Evolutionary conservation across 2,329 filamentous ascomycete genomes (phyloP), one percentile per base, ranked within the genome.

Genomic region (Claviceps fusiformis): DNA sequence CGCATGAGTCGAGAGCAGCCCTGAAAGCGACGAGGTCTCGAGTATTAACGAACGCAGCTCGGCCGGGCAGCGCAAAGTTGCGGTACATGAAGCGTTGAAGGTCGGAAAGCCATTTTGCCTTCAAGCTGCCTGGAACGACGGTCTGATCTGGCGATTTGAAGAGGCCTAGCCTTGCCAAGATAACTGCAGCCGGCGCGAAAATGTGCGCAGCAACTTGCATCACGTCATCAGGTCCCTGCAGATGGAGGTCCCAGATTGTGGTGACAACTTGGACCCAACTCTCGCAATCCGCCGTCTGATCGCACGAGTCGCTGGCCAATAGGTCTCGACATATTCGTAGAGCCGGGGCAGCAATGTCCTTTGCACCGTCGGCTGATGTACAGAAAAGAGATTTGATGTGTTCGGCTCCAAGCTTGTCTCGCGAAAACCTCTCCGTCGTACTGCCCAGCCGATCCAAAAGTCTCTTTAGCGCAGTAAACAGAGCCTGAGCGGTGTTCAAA

Each of bases 351-450:
- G 75, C 65, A 5, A 80, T 65, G 3, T 68, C 65, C 15, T 75
- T 69, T 7, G 73, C 71, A 19, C 81, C 79, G 9, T 69, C 58
- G 0, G 74, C 73, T 1, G 78, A 69, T 0, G 71, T 71, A 54
- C 71, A 75, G 62, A 83, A 82, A 7, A 82, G 68, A 4, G 79
- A 78, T 59, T 75, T 77, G 61, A 82, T 73, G 58, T 82, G 79
- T 62, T 82, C 78, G 1, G 75, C 75, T 17, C 80, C 80, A 60
- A 81, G 79, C 53, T 65, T 72, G 60, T 74, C 70, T 57, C 73
- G 72, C 13, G 72, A 69, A 10, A 69, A 68, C 29, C 65, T 63
- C 3, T 60, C 63, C 5, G 63, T 60, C 8, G 64, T 63, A 15
- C 65, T 62, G 37, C 73, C 68, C 5, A 78, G 68, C 24, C 76